Conservation (phyloP, 257 asterid species). For the Capsicum chinense region DNA sequence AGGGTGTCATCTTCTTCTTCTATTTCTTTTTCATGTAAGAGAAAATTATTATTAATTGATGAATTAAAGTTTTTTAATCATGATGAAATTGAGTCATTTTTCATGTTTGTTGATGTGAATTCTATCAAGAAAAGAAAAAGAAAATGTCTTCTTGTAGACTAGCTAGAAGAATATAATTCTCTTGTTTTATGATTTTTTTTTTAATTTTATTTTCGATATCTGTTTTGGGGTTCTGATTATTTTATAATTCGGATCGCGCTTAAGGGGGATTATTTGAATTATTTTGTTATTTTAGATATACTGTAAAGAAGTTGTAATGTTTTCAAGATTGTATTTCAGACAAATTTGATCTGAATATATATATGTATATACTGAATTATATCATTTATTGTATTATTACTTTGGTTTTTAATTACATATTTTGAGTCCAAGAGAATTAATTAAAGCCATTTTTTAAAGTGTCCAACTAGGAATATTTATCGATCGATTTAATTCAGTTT, state of each 20-base stretch:
- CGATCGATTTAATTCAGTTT: too few relatives aligned
- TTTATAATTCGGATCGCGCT: too few relatives aligned
- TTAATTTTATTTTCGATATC: background rate
- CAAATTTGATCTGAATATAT: background rate
- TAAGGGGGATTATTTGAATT: too few relatives aligned
- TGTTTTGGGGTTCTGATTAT: background rate
- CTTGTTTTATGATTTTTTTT: background rate
- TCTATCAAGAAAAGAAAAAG: slow-evolving; percentile 35
- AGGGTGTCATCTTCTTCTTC: slow-evolving; percentile 29
- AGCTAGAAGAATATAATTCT: too few relatives aligned
- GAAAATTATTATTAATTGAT: slow-evolving; percentile 43
- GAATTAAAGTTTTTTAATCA: slow-evolving; percentile 36
- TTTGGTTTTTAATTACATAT: too few relatives aligned
- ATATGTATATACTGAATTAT: background rate
- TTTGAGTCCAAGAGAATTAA: too few relatives aligned
- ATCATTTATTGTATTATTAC: too few relatives aligned
- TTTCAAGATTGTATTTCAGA: background rate
- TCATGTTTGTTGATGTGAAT: slow-evolving; percentile 35
- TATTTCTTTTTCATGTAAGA: slow-evolving; percentile 40
- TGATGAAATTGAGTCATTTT: slow-evolving; percentile 55
- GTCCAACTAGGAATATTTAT: too few relatives aligned
- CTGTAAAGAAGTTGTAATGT: background rate
- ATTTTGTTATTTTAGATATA: too few relatives aligned
- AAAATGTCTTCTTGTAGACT: slow-evolving; percentile 32
- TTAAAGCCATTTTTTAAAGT: too few relatives aligned